Conservation (phyloP, 1,284 basidiomycete species). For the Apiotrichum veenhuisii region DNA sequence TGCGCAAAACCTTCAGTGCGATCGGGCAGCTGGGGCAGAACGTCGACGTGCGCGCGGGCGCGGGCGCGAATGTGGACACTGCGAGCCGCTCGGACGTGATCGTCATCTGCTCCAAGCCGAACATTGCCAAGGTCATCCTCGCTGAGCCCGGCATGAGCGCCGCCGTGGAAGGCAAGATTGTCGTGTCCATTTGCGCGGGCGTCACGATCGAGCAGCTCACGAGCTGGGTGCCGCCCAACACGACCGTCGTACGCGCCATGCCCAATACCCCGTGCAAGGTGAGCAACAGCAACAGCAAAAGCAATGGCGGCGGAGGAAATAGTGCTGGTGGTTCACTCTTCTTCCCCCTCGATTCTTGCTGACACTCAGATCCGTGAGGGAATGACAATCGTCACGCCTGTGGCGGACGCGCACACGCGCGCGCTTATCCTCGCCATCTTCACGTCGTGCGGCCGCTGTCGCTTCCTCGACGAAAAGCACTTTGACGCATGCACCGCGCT, state of each 20-base stretch:
- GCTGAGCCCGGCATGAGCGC: constrained; percentile 74
- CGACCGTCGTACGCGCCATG: constrained; percentile 91
- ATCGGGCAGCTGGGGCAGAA: constrained; percentile 57
- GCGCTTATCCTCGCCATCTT: constrained; percentile 87
- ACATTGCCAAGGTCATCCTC: constrained; percentile 75
- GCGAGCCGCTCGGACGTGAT: constrained; percentile 76
- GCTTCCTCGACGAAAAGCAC: constrained; percentile 93
- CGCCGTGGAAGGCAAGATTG: constrained; percentile 80
- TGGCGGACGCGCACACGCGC: constrained; percentile 53
- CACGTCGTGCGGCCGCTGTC: constrained; percentile 87
- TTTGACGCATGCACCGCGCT: constrained; percentile 98
- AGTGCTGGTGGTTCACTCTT: not conserved
- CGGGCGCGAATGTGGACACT: constrained; percentile 64
- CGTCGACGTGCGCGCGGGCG: constrained; percentile 65
- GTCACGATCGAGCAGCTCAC: constrained; percentile 80
- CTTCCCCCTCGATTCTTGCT: not conserved
- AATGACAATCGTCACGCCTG: constrained; percentile 81
- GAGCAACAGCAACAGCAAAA: too few relatives aligned
- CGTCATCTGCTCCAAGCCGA: constrained; percentile 89
- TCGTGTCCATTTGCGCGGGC: constrained; percentile 95
- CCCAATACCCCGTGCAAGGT: constrained; percentile 98
- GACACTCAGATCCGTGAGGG: constrained; percentile 80
- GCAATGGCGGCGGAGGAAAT: too few relatives aligned
- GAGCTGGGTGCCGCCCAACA: constrained; percentile 68
- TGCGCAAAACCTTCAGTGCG: constrained; percentile 62